phyloP scores from a whole-genome alignment of 139 green algal genomes.

The Pleodorina starrii region DNA sequence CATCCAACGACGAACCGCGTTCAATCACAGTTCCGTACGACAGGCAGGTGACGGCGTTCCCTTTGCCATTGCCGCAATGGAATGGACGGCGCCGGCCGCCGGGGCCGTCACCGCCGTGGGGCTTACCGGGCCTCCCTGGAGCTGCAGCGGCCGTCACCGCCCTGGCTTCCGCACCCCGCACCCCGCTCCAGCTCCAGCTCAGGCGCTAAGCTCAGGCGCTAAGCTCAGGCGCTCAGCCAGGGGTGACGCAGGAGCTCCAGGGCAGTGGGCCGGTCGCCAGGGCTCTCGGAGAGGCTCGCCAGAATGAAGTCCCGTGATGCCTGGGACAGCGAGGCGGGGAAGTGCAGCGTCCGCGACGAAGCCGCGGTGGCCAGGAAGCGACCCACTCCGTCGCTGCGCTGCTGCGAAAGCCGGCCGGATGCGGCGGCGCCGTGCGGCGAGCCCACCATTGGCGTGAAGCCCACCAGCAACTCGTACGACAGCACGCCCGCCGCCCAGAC shows the following conservation, averaged over 20 bases:
- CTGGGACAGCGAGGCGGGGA: slow-evolving; percentile 2
- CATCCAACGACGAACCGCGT: too few relatives aligned
- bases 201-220: too few relatives aligned
- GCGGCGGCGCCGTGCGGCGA: neutral
- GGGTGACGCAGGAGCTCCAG: neutral
- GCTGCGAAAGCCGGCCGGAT: neutral
- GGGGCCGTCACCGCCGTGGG: too few relatives aligned
- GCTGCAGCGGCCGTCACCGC: too few relatives aligned
- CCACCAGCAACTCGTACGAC: slow-evolving; percentile 41
- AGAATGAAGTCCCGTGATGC: neutral
- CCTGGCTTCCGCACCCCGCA: too few relatives aligned
- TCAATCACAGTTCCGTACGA: too few relatives aligned
- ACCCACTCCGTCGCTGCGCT: neutral
- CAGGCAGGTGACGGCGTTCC: too few relatives aligned
- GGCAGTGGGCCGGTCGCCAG: slow-evolving; percentile 23
- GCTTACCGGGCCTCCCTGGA: too few relatives aligned
- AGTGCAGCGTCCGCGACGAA: slow-evolving; percentile 1
- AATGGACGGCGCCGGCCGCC: too few relatives aligned
- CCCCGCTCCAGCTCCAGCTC: too few relatives aligned
- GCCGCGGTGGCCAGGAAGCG: neutral
- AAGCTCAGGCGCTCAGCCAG: slow-evolving; percentile 10
- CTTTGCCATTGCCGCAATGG: too few relatives aligned
- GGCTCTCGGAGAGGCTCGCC: neutral
- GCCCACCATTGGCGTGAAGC: slow-evolving; percentile 15
- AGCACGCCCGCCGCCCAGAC: slow-evolving; percentile 46